Evolutionary conservation across 495 filamentous ascomycete species (phyloP), one percentile per base, ranked within the genome.

Genomic region (Xylaria scruposa): DNA sequence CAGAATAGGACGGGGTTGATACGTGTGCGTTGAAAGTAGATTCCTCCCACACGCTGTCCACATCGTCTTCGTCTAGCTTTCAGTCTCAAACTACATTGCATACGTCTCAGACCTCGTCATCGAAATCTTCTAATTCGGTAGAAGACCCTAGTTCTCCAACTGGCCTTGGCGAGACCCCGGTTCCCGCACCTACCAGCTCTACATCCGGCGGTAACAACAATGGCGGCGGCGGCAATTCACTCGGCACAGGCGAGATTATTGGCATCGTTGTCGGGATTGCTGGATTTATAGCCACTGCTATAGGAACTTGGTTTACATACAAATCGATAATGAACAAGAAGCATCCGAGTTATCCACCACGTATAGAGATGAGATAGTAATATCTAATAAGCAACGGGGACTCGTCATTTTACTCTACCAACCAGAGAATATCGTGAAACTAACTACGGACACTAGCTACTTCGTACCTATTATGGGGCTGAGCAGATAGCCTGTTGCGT

Each of bases 1-100:
- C 33, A 56, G 49, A 44, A 56, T 44, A 31, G 49, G 47, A 19
- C 49, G 65, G 49, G 33, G 31, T 67, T 67, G 65, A 67, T 67
- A 40, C n/a, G 19, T 67, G 65, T 67, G 65, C 49, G 31, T 67
- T 56, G 2, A 42, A 40, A 54, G 33, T 49, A 67, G 65, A 21
- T 56, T 56, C 65, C 42, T 44, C 49, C 24, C 26, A 49, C 33
- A 42, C 29, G 19, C 33, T 42, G 17, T 67, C 65, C 5, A n/a
- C 58, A 38, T 9, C 5, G 29, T n/a, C 65, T 26, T 67, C 65
- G 65, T 40, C 65, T 44, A 54, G 19, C 19, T 44, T 19, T n/a
- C 65, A 54, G 49, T 26, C 65, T 42, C 65, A 67, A 31, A 3
- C 17, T 1, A 67, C 65, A 54, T 9, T 44, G 9, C 12, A 42